Evolutionary conservation across 2,329 filamentous ascomycete genomes (phyloP), one percentile per base, ranked within the genome.

Genomic region (Aspergillus ibericus): DNA sequence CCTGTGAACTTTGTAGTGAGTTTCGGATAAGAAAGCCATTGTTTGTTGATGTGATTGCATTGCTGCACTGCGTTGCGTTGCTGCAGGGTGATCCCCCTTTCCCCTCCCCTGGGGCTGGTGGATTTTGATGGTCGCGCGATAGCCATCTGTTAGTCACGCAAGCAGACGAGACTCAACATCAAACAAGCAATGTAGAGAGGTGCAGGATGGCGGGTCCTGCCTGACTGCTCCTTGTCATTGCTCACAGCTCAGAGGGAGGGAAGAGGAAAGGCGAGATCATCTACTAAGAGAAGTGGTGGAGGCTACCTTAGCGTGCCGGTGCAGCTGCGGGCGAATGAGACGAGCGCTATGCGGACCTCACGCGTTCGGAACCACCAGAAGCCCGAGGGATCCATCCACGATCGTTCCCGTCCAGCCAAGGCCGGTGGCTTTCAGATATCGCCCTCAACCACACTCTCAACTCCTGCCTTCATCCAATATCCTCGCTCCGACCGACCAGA

Each of bases 11-110:
- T 42, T 32, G 9, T 32, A 53, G 36, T 36, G 18, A 29, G 20
- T 32, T 29, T 40, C 38, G 29, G 16, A 18, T 53, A 34, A 53
- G 51, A 53, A 53, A 53, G 51, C 25, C 25, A 53, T 53, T 53
- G 51, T 51, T 51, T 51, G 20, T 44, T 34, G 48, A 22, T 32
- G 29, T 15, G n/a, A 20, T 25, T n/a, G 34, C 32, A 12, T 25
- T 16, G n/a, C 50, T 29, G 36, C 22, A 25, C 16, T 44, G 3
- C 36, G n/a, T 36, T 29, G 36, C 22, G 16, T 13, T 44, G 3
- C 36, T 40, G 51, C 51, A 40, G 36, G 1, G 16, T 25, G 51
- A 22, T 53, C 25, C 35, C 36, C 22, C 2, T 16, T 52, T 32
- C 6, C n/a, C 22, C 16, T 29, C 18, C 1, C 9, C 29, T 13